Evolutionary conservation across 1,139 yeast species (phyloP), one percentile per base, ranked within the genome.

Genomic region (Candida sanyaensis): DNA sequence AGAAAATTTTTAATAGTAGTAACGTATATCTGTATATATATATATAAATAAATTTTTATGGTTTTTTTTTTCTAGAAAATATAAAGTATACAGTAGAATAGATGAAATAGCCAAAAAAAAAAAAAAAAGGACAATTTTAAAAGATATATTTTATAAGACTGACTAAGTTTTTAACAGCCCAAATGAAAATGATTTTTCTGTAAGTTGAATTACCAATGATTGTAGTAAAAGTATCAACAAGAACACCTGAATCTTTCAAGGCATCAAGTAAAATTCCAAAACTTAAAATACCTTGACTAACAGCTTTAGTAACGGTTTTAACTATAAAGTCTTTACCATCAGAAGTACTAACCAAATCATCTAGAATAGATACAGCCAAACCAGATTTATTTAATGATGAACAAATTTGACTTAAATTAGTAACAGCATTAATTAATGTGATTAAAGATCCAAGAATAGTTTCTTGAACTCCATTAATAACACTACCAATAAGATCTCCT

Each of bases 331-430:
- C 45, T 51, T 57, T 58, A 50, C 62, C 61, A 43, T 57, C 59
- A 3, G 57, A 27, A 46, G 66, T 64, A 11, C 59, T 52, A 12
- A 65, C 37, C 4, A 57, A 51, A 32, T 57, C 58, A 44, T 62
- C 56, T 30, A 63, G 49, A 30, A 65, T 54, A 5, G 66, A 63
- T 12, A 64, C 58, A 33, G 59, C 69, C 43, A 66, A 60, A 21
- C 71, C 71, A 5, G 70, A 65, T 53, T 63, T 65, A 21, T 59
- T 53, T 49, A 66, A 58, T 2, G 70, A 64, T 30, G 56, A 61
- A 50, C 61, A 58, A 30, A 63, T 55, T 31, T 57, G 53, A 43
- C 59, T 60, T 28, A 62, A 50, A 47, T 61, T 59, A 24, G 60
- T 45, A 21, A 58, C 55, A 9, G 55, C 50, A 29, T 54, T 46